Evolutionary conservation across 1,284 basidiomycete species (phyloP), one percentile per base, ranked within the genome.

Genomic region (Ustilago cynodontis): DNA sequence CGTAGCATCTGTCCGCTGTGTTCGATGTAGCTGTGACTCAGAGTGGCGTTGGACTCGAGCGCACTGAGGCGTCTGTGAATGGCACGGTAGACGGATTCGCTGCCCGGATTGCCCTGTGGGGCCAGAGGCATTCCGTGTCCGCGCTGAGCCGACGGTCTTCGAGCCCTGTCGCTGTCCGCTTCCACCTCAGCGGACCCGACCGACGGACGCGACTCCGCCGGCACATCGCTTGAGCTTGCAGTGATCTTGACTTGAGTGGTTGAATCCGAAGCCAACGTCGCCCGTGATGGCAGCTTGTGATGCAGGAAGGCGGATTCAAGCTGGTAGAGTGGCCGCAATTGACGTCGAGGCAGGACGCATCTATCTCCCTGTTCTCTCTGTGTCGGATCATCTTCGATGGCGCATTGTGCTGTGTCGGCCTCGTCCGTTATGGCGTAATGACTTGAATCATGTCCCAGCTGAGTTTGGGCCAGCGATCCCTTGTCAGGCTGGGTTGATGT

Each of bases 1-100:
- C 93, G 89, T 37, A 97, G 89, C 37, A 91, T 90, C 22, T 90
- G 88, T 0, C 92, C 93, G 85, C 97, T 95, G 83, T 96, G 94
- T 82, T 96, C 94, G 26, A 97, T 91, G 85, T 97, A 99, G 20
- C 91, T 89, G 55, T 92, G 90, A 59, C 94, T 93, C 1, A 98
- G 88, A 0, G 93, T 94, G 45, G 94, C 92, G 82, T 97, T 97
- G 8, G 90, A 89, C 85, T 99, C 96, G 5, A 99, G 89, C 7
- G 91, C 91, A 7, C 90, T 90, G 14, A 99, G 89, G 2, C 95
- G 91, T 76, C 98, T 96, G 90, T 95, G 95, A 80, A 99, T 99
- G 11, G 93, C 94, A 11, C 94, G 92, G 83, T 97, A 99, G 81
- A 99, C 96, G 0, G 94, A 96, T 86, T 99, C 85, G 43, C 71